Percentiles rank a stretch among this genome's conserved stretches.
These are phyloP conservation scores for Pilaira anomala DNA, from an alignment of 192 early-diverging fungal species.

Conservation along the genomic window DNA sequence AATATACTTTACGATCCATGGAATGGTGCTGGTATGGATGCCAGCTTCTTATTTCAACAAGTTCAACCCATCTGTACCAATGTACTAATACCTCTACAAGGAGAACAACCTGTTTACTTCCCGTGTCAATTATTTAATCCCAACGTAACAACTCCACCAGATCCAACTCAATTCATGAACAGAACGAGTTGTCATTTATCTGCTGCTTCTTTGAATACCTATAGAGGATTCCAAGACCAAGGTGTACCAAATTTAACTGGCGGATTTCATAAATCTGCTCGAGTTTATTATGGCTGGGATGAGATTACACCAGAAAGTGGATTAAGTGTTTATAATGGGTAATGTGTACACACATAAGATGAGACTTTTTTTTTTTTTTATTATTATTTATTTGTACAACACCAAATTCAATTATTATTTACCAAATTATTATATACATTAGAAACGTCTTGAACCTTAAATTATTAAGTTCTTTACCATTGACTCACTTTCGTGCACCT, in stretches of 20 bases:
- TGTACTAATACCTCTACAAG: constrained; percentile 9
- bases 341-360: constrained; percentile 26
- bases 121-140: constrained; percentile 37
- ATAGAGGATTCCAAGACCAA: neutral
- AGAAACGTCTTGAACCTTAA: constrained; percentile 37
- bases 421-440: neutral
- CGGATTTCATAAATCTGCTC: constrained; percentile 27
- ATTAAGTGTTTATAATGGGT: constrained; percentile 59
- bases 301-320: constrained; percentile 50
- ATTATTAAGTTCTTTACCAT: constrained; percentile 32
- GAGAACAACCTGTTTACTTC: constrained; percentile 18
- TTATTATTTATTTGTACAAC: constrained; percentile 12
- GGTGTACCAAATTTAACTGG: constrained; percentile 23
- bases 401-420: constrained; percentile 20
- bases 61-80: neutral
- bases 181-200: constrained; percentile 54
- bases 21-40: constrained; percentile 64
- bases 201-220: constrained; percentile 24
- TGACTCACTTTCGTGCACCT: constrained; percentile 13
- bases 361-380: too few relatives aligned
- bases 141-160: constrained; percentile 40
- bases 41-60: constrained; percentile 61
- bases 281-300: constrained; percentile 53
- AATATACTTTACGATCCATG: constrained; percentile 51
- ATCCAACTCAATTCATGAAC: constrained; percentile 49